These are phyloP conservation scores for Carpinus fangiana DNA, from an alignment of 306 rosid species.

Conservation along the genomic window DNA sequence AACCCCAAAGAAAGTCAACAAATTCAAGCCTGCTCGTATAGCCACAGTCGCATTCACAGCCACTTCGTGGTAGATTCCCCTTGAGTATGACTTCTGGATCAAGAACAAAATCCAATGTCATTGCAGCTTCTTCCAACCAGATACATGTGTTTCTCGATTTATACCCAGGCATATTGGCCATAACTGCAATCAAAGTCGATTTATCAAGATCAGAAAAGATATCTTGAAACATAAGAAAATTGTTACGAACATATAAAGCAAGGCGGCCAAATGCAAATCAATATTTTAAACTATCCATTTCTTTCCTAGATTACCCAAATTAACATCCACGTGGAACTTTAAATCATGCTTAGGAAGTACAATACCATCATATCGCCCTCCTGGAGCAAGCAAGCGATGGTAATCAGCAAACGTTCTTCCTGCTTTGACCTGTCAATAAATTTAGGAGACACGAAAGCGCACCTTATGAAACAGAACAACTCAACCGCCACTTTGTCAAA, in stretches of 20 bases:
- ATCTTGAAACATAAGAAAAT: neutral
- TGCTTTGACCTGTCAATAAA: slow-evolving; percentile 55
- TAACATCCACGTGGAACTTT: neutral
- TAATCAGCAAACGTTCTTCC: slow-evolving; percentile 55
- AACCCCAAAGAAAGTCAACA: slow-evolving; percentile 46
- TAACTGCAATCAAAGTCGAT: slow-evolving; percentile 54
- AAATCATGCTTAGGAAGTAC: slow-evolving; percentile 1
- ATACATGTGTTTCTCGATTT: slow-evolving; percentile 69
- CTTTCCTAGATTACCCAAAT: neutral
- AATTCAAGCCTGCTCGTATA: slow-evolving; percentile 35
- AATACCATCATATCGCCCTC: slow-evolving; percentile 67
- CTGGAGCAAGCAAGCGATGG: slow-evolving; percentile 71
- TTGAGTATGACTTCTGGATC: slow-evolving; percentile 50
- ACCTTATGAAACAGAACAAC: slow-evolving; percentile 29
- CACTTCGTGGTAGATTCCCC: slow-evolving; percentile 42
- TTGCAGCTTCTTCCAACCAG: slow-evolving; percentile 69
- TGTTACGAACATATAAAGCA: neutral
- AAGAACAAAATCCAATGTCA: slow-evolving; percentile 80
- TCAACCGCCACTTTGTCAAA: slow-evolving; percentile 16
- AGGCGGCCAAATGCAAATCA: too few relatives aligned
- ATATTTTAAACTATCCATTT: neutral
- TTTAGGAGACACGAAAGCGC: slow-evolving; percentile 10
- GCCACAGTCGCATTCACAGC: slow-evolving; percentile 54
- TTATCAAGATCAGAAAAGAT: slow-evolving; percentile 19
- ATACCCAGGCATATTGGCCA: slow-evolving; percentile 69